phyloP scores from a whole-genome alignment of 495 filamentous ascomycete species.

The Aspergillus sparsus region DNA sequence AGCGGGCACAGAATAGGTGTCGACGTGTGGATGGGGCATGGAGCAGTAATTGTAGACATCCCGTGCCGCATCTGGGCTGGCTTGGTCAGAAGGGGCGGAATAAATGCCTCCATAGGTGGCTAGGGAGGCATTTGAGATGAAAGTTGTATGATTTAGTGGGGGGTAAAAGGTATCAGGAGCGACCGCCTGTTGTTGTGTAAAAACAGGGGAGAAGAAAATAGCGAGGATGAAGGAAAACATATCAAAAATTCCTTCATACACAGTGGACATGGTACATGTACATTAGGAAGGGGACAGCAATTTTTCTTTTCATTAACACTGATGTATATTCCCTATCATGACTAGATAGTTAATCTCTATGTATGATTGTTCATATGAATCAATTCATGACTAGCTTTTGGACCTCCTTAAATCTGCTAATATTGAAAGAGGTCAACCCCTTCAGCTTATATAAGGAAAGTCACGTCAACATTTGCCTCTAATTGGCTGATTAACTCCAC shows the following conservation, averaged over 20 bases:
- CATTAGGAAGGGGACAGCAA: too few species aligned
- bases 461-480: too few species aligned
- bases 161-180: conserved; percentile 44
- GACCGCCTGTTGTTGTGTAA: background rate
- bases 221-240: conserved; percentile 11
- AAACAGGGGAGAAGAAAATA: background rate
- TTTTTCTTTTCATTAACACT: too few species aligned
- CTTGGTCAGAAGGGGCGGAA: conserved; percentile 32
- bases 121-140: conserved; percentile 41
- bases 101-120: conserved; percentile 47
- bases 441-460: too few species aligned
- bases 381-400: too few species aligned
- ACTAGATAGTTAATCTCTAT: too few species aligned
- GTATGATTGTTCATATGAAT: too few species aligned
- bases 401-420: too few species aligned
- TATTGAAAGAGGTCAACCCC: too few species aligned
- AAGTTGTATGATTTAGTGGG: conserved; percentile 40
- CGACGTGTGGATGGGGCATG: conserved; percentile 47
- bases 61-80: conserved; percentile 28
- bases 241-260: conserved; percentile 17
- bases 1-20: conserved; percentile 37
- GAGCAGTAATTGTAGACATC: conserved; percentile 46
- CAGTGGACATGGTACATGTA: background rate
- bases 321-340: too few species aligned
- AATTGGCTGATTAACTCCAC: too few species aligned